Evolutionary conservation across 1,284 basidiomycete species (phyloP).

Genomic region (Meira miltonrushii): DNA sequence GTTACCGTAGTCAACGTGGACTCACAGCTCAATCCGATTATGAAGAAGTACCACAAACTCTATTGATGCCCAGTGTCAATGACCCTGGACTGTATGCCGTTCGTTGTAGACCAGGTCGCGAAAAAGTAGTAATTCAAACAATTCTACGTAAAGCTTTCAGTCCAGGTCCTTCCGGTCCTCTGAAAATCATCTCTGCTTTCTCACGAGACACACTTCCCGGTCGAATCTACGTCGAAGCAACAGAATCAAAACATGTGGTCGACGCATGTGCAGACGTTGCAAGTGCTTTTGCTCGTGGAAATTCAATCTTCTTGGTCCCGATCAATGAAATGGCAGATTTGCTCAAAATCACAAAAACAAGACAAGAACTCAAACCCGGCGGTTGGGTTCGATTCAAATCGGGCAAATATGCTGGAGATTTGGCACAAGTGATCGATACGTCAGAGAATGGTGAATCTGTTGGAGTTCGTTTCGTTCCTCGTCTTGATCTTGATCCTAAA

Average conservation of each 20-base stretch:
- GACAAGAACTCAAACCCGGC: conserved; percentile 74
- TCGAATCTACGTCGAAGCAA: conserved; percentile 92
- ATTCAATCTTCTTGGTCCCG: conserved; percentile 76
- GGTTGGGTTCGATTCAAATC: conserved; percentile 93
- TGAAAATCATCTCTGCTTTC: conserved; percentile 85
- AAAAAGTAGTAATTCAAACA: conserved; percentile 86
- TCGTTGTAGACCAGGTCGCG: conserved; percentile 83
- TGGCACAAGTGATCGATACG: conserved; percentile 90
- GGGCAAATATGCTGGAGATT: conserved; percentile 87
- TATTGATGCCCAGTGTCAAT: conserved; percentile 92
- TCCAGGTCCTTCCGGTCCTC: conserved; percentile 60
- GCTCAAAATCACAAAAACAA: conserved; percentile 90
- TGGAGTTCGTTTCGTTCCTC: conserved; percentile 87
- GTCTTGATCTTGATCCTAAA: conserved; percentile 76
- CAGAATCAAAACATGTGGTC: conserved; percentile 77
- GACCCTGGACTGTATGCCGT: conserved; percentile 96
- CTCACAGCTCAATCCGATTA: conserved; percentile 61
- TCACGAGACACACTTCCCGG: conserved; percentile 90
- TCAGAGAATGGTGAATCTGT: conserved; percentile 90
- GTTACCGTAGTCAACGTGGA: conserved; percentile 62
- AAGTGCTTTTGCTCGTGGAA: conserved; percentile 69
- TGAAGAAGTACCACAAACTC: conserved; percentile 72
- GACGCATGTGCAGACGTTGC: conserved; percentile 83
- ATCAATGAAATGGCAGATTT: conserved; percentile 98
- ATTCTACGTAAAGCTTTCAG: conserved; percentile 85